Evolutionary conservation across 2,329 filamentous ascomycete genomes (phyloP).

Genomic region (Apiospora pterosperma): DNA sequence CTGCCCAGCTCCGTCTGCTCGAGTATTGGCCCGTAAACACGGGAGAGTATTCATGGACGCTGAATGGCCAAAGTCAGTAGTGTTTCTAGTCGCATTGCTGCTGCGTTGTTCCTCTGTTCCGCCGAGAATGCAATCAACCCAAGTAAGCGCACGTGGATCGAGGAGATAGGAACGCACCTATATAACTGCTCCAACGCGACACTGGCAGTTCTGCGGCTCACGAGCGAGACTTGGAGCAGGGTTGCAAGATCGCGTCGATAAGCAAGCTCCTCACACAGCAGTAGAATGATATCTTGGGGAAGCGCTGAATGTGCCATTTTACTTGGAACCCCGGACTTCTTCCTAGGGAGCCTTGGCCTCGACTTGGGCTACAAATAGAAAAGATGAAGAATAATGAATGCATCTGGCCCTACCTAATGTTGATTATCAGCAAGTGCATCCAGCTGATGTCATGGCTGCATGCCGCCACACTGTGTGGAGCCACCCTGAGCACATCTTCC

Average conservation of each 20-base stretch:
- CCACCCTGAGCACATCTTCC: background rate
- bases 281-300: slow-evolving; percentile 57
- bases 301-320: slow-evolving; percentile 26
- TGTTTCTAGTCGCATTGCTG: background rate
- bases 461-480: slow-evolving; percentile 4
- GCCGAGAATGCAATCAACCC: background rate
- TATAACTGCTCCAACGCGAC: slow-evolving; percentile 62
- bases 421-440: background rate
- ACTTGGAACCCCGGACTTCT: background rate
- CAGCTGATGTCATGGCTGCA: background rate
- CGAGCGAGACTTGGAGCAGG: slow-evolving; percentile 56
- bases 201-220: slow-evolving; percentile 52
- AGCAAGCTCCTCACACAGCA: slow-evolving; percentile 58
- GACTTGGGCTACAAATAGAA: background rate
- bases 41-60: slow-evolving; percentile 44
- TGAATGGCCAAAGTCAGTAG: slow-evolving; percentile 23
- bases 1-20: slow-evolving; percentile 50
- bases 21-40: slow-evolving; percentile 39
- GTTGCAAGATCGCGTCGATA: slow-evolving; percentile 53
- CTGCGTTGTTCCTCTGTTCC: background rate
- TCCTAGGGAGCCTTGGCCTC: background rate
- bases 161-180: slow-evolving; percentile 40
- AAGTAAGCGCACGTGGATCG: background rate
- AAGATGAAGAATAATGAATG: background rate
- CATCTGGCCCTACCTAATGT: background rate